A percentile compares a stretch with the other conserved stretches of the same genome.
phyloP scores from a whole-genome alignment of 768 basidiomycete genomes.

The Zangia roseola region DNA sequence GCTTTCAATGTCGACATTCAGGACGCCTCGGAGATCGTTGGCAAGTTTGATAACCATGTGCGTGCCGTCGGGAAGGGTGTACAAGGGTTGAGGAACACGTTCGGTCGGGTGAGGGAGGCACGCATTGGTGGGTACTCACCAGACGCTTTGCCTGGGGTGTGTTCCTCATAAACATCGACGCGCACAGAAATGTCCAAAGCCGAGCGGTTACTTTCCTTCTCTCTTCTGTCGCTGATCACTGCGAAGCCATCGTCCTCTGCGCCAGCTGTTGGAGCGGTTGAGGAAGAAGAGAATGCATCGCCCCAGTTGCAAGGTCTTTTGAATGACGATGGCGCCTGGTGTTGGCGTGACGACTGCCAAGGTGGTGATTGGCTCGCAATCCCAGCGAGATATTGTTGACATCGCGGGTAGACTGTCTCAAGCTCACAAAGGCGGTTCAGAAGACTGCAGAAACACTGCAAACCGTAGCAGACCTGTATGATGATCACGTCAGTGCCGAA shows the following conservation, averaged over 20 bases:
- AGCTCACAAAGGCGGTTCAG: conserved; percentile 75
- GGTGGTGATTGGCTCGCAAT: conserved; percentile 37
- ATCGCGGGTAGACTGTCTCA: conserved; percentile 59
- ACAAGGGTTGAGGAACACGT: conserved; percentile 61
- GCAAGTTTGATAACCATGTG: conserved; percentile 65
- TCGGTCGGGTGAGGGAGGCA: conserved; percentile 61
- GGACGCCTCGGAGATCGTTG: conserved; percentile 59
- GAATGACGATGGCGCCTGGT: conserved; percentile 80
- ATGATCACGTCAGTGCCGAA: conserved; percentile 61
- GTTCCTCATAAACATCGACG: neutral
- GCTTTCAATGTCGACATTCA: conserved; percentile 79
- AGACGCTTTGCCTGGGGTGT: neutral
- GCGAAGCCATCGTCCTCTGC: conserved; percentile 57
- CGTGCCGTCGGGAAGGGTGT: conserved; percentile 68
- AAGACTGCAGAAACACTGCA: conserved; percentile 72
- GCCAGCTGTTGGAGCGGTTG: conserved; percentile 45
- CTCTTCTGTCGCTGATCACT: conserved; percentile 72
- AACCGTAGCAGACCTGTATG: conserved; percentile 73
- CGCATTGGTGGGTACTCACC: conserved; percentile 52
- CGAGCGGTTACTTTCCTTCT: conserved; percentile 70
- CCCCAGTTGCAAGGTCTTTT: conserved; percentile 52
- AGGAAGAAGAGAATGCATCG: conserved; percentile 43
- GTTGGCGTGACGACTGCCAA: conserved; percentile 78
- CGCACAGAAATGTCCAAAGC: conserved; percentile 74
- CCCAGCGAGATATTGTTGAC: neutral